Evolutionary conservation across 73 alveolate genomes (phyloP).

Genomic region (Blepharisma japonicum): DNA sequence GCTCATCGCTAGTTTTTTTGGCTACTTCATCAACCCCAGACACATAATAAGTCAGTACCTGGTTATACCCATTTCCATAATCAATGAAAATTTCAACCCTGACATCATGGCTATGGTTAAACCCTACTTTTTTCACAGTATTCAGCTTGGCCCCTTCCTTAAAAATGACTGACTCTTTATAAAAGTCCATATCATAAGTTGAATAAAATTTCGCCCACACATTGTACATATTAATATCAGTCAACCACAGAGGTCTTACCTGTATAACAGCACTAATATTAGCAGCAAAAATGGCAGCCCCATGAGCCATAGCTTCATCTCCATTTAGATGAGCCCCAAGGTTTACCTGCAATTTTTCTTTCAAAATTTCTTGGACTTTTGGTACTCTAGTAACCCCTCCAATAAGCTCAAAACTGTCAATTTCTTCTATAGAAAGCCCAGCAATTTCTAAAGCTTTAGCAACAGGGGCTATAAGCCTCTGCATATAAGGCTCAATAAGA

Average conservation of each 20-base stretch:
- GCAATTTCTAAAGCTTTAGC: constrained; percentile 69
- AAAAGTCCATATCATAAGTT: background rate
- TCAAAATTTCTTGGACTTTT: constrained; percentile 72
- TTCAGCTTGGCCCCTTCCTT: constrained; percentile 1
- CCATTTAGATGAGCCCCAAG: constrained; percentile 96
- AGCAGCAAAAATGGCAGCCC: constrained; percentile 96
- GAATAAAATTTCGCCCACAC: constrained; percentile 2
- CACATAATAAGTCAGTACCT: background rate
- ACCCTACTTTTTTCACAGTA: background rate
- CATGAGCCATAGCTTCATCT: constrained; percentile 97
- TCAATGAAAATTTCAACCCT: background rate
- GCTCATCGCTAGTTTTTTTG: background rate
- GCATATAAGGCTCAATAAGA: constrained; percentile 32
- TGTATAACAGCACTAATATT: constrained; percentile 60
- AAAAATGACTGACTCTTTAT: background rate
- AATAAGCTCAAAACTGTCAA: constrained; percentile 81
- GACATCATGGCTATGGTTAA: background rate
- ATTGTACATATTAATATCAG: background rate
- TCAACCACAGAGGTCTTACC: constrained; percentile 38
- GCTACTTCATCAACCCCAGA: background rate
- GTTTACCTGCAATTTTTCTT: constrained; percentile 59
- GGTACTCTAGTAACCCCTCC: constrained; percentile 99
- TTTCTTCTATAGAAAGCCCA: constrained; percentile 61
- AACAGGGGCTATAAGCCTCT: constrained; percentile 73
- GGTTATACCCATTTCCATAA: background rate